Evolutionary conservation across 176 grass and related monocot species (phyloP).

Genomic region (Juncus inflexus): DNA sequence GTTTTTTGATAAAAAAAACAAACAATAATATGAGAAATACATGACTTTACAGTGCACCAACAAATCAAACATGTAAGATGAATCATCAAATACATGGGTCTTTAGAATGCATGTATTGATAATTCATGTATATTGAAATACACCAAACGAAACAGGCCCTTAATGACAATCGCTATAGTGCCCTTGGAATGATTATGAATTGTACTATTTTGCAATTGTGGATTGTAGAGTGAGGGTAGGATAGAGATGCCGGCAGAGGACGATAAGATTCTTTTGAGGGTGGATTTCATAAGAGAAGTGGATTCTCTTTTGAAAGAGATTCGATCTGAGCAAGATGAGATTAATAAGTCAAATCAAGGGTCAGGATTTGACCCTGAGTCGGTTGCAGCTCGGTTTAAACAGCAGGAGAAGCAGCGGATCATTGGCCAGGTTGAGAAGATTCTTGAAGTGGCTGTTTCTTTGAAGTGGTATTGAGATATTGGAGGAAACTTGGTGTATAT

Average conservation of each 20-base stretch:
- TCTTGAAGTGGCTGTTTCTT: conserved; percentile 53
- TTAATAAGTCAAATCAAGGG: conserved; percentile 32
- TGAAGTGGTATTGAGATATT: conserved; percentile 50
- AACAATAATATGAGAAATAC: too few relatives aligned
- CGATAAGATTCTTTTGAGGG: conserved; percentile 64
- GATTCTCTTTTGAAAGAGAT: conserved; percentile 71
- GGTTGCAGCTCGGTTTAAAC: conserved; percentile 64
- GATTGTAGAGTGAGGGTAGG: conserved; percentile 48
- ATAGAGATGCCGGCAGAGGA: conserved; percentile 70
- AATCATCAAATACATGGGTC: too few relatives aligned
- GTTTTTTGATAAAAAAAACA: too few relatives aligned
- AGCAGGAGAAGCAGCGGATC: conserved; percentile 71
- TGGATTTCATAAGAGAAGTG: conserved; percentile 87
- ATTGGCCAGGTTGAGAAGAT: conserved; percentile 70
- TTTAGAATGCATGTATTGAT: too few relatives aligned
- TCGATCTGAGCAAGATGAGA: conserved; percentile 41
- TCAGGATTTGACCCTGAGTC: conserved; percentile 75
- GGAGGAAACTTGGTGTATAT: not conserved
- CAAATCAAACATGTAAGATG: too few relatives aligned
- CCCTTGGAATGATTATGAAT: too few relatives aligned
- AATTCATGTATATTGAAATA: too few relatives aligned
- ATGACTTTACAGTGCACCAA: too few relatives aligned
- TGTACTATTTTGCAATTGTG: not conserved
- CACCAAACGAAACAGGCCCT: too few relatives aligned
- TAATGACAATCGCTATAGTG: too few relatives aligned